Percentiles rank a stretch among this genome's conserved stretches.
phyloP scores from a whole-genome alignment of 1,284 basidiomycete species.

The Vanrija pseudolonga region DNA sequence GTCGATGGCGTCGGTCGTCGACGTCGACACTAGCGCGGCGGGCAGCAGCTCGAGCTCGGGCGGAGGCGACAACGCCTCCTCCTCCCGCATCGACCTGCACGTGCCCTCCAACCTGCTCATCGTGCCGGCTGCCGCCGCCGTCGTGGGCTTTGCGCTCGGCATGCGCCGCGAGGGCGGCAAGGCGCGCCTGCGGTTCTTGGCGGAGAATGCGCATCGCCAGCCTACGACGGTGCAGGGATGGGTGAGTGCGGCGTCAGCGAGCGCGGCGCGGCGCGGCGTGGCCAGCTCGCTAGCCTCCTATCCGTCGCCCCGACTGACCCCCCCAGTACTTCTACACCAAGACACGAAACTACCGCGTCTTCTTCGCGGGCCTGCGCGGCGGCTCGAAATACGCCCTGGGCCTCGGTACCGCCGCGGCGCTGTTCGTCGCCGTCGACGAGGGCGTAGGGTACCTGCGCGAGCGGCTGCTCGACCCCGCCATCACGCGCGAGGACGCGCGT shows the following conservation, averaged over 20 bases:
- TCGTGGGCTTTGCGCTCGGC: constrained; percentile 43
- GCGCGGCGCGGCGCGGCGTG: background rate
- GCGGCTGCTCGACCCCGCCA: constrained; percentile 8
- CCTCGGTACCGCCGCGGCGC: constrained; percentile 32
- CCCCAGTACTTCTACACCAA: constrained; percentile 49
- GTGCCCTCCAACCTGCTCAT: constrained; percentile 39
- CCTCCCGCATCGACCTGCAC: background rate
- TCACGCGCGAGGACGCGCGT: constrained; percentile 4
- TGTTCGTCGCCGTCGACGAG: constrained; percentile 41
- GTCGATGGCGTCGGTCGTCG: too few species aligned
- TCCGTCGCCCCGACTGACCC: background rate
- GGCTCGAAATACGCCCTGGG: constrained; percentile 36
- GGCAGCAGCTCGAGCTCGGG: background rate
- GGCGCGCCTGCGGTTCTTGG: constrained; percentile 44
- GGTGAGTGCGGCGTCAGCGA: constrained; percentile 35
- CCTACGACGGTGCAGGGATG: constrained; percentile 48
- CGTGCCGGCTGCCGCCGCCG: constrained; percentile 33
- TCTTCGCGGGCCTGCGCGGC: constrained; percentile 32
- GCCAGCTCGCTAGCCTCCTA: too few species aligned
- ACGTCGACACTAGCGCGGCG: background rate
- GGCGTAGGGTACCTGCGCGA: constrained; percentile 34
- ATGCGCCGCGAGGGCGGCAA: constrained; percentile 37
- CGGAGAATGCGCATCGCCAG: constrained; percentile 48
- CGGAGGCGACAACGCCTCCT: background rate
- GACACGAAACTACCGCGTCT: constrained; percentile 47